Evolutionary conservation across 2,329 filamentous ascomycete genomes (phyloP).

Genomic region (Acephala macrosclerotiorum): DNA sequence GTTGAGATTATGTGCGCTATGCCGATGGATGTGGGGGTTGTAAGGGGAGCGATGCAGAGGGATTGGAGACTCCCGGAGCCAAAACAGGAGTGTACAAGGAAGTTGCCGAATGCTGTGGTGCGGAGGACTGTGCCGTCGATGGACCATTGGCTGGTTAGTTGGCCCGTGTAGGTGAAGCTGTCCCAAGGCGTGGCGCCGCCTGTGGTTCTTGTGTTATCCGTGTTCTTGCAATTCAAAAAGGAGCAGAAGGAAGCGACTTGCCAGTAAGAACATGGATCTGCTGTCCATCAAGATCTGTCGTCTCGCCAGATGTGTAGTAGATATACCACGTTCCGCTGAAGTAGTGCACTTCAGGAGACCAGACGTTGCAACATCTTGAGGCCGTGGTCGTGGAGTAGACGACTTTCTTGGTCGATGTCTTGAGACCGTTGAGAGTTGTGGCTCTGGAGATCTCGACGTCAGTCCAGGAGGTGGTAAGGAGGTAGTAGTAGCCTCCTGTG

Average conservation of each 20-base stretch:
- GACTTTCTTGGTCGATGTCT: slow-evolving; percentile 56
- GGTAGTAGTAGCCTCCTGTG: slow-evolving; percentile 61
- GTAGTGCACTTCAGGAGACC: slow-evolving; percentile 64
- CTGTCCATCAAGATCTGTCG: slow-evolving; percentile 56
- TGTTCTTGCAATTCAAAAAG: no score
- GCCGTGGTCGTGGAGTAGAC: slow-evolving; percentile 57
- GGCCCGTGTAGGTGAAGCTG: slow-evolving; percentile 55
- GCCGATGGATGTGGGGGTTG: slow-evolving; percentile 52
- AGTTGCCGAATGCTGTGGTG: slow-evolving; percentile 53
- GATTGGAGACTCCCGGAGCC: slow-evolving; percentile 32
- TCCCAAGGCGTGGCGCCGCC: slow-evolving; percentile 61
- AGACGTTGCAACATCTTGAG: slow-evolving; percentile 60
- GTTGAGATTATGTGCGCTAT: slow-evolving; percentile 56
- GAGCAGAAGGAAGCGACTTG: slow-evolving; percentile 35
- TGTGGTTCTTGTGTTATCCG: slow-evolving; percentile 35
- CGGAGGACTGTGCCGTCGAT: slow-evolving; percentile 62
- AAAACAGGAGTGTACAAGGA: slow-evolving; percentile 59
- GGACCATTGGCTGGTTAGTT: slow-evolving; percentile 56
- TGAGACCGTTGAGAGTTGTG: slow-evolving; percentile 61
- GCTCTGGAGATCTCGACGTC: slow-evolving; percentile 62
- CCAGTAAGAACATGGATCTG: slow-evolving; percentile 58
- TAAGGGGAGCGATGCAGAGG: slow-evolving; percentile 49
- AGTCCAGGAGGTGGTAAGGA: slow-evolving; percentile 63
- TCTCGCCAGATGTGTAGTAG: slow-evolving; percentile 61
- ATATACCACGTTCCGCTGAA: slow-evolving; percentile 59